These are phyloP conservation scores for Podospora pseudopauciseta DNA, from an alignment of 495 filamentous ascomycete species.

Conservation along the genomic window DNA sequence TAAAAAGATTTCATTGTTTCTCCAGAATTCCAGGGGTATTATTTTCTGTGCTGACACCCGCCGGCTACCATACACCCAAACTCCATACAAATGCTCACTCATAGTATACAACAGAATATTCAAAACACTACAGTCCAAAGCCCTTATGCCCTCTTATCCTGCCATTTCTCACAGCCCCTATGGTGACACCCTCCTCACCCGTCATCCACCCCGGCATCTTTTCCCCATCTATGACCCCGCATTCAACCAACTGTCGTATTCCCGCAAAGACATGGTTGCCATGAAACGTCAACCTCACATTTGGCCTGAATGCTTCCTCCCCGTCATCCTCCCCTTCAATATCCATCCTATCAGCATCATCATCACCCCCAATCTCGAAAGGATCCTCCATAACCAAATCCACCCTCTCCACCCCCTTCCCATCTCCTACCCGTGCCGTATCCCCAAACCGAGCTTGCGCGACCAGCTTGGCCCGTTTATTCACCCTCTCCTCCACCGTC, in stretches of 20 bases:
- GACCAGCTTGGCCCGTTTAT: constrained; percentile 44
- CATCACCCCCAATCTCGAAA: not conserved
- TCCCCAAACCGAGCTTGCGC: constrained; percentile 57
- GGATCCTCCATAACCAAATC: constrained; percentile 5
- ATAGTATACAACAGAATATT: not conserved
- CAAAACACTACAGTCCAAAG: constrained; percentile 36
- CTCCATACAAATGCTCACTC: not conserved
- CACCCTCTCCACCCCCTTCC: constrained; percentile 43
- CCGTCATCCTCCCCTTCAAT: constrained; percentile 23
- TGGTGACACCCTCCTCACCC: constrained; percentile 75
- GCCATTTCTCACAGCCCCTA: constrained; percentile 62
- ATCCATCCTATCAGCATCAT: not conserved
- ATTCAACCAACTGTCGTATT: constrained; percentile 68
- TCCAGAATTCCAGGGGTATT: not conserved
- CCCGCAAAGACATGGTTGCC: constrained; percentile 81
- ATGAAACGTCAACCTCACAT: constrained; percentile 62
- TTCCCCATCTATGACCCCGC: constrained; percentile 66
- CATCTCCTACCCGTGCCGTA: constrained; percentile 48
- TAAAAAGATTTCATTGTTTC: not conserved
- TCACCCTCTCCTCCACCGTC: constrained; percentile 29
- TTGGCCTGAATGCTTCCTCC: constrained; percentile 48
- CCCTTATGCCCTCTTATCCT: constrained; percentile 52
- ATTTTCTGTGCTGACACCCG: not conserved
- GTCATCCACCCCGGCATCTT: constrained; percentile 90
- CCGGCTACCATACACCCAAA: not conserved